Evolutionary conservation across 2,329 filamentous ascomycete species (phyloP).

Genomic region (Dactylellina haptotyla): DNA sequence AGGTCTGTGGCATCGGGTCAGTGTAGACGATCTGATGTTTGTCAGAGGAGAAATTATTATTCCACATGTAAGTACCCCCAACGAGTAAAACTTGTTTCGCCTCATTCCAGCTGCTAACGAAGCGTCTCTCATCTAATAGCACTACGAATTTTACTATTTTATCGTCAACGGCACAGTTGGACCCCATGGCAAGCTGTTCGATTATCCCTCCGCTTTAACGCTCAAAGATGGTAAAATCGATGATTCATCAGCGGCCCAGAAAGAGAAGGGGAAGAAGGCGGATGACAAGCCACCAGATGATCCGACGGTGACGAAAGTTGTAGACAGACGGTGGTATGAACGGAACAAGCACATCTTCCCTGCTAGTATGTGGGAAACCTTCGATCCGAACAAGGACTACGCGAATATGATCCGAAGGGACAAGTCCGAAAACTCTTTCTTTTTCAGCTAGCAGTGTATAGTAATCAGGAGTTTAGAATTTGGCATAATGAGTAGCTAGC

Average conservation of each 20-base stretch:
- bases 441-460: no score
- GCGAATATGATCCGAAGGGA: conserved; percentile 80
- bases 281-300: conserved; percentile 75
- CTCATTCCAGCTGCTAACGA: no score
- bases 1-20: conserved; percentile 88
- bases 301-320: conserved; percentile 85
- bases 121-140: no score
- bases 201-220: conserved; percentile 66
- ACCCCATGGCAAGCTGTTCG: conserved; percentile 78
- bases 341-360: conserved; percentile 98
- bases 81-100: no score
- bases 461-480: no score
- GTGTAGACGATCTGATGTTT: conserved; percentile 94
- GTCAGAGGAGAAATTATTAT: conserved; percentile 91
- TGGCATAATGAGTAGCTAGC: no score
- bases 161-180: conserved; percentile 85
- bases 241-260: conserved; percentile 11
- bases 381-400: conserved; percentile 89
- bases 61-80: conserved; percentile 79
- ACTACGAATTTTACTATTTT: conserved; percentile 98
- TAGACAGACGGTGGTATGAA: conserved; percentile 96
- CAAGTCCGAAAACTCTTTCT: conserved; percentile 89
- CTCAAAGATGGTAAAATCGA: conserved; percentile 51
- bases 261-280: conserved; percentile 64
- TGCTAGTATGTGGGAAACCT: conserved; percentile 93